These are phyloP conservation scores for Periconia macrospinosa DNA, from an alignment of 2,329 filamentous ascomycete species.

Conservation along the genomic window DNA sequence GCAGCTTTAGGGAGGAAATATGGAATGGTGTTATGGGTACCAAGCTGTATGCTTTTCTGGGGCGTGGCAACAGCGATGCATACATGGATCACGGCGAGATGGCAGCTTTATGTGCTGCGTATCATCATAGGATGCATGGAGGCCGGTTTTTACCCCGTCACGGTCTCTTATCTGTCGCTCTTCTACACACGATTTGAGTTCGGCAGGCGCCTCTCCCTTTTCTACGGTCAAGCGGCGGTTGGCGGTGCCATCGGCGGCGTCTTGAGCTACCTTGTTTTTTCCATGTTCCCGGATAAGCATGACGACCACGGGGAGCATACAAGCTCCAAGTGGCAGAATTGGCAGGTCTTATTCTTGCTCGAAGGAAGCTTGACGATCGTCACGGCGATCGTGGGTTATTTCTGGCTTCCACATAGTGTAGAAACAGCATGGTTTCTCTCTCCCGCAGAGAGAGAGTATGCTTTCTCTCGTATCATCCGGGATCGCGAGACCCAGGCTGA, in stretches of 20 bases:
- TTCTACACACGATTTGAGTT: constrained; percentile 64
- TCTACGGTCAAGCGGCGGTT: constrained; percentile 61
- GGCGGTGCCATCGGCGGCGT: constrained; percentile 60
- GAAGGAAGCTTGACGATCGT: constrained; percentile 52
- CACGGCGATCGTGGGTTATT: constrained; percentile 51
- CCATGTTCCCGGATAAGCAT: constrained; percentile 36
- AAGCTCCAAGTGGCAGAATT: constrained; percentile 46
- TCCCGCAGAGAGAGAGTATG: constrained; percentile 49
- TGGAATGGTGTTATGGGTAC: constrained; percentile 60
- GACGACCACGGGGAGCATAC: constrained; percentile 10
- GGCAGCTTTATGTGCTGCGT: constrained; percentile 52
- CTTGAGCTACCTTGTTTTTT: constrained; percentile 55
- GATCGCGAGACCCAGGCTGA: constrained; percentile 39
- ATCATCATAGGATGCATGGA: constrained; percentile 53
- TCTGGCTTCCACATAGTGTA: constrained; percentile 54
- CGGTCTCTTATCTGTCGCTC: constrained; percentile 60
- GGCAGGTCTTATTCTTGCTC: constrained; percentile 55
- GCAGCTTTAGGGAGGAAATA: constrained; percentile 61
- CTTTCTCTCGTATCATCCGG: constrained; percentile 48
- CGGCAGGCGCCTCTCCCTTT: constrained; percentile 55
- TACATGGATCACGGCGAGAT: constrained; percentile 49
- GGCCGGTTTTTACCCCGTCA: constrained; percentile 62
- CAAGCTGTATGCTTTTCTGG: constrained; percentile 59
- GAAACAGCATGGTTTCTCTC: constrained; percentile 58
- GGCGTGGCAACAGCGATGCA: constrained; percentile 53